Base-by-base conservation (phyloP, 2,329 filamentous ascomycete species). In the Neopestalotiopsis clavispora region DNA sequence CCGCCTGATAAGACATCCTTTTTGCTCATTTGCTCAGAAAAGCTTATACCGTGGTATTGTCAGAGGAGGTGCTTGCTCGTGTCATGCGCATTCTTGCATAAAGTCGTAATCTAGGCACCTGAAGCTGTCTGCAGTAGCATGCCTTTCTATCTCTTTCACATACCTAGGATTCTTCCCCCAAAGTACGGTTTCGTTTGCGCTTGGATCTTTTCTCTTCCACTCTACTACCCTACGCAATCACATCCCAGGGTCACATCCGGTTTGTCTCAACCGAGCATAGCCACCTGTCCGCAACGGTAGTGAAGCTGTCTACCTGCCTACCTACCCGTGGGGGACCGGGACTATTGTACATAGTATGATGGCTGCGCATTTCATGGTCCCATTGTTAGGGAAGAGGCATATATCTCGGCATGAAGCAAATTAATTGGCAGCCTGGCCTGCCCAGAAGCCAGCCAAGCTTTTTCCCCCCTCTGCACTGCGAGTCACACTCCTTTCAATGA, bases 221-320 rank as follows among this genome's bases (percentile, higher is more conserved):
- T 52, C n/a, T 52, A 52, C 45, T 52, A 52, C 45, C 45, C 45
- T 52, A 52, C 45, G 45, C 17, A 52, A n/a, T 7, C 34, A 38
- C 23, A 38, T 38, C 45, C 45, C 45, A 20, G 45, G 45, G 45
- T 52, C 20, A 20, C 45, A 52, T 52, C 45, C 45, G 45, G 45
- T 52, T 52, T 52, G 45, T 52, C 17, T 52, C 45, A 52, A 52
- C 45, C 45, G 45, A 52, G 45, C 45, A 52, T 52, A 52, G 45
- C 45, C 45, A 52, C 45, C 20, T 52, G 45, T 52, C 45, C 45
- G 45, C 45, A 52, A 52, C n/a, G n/a, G 45, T 52, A 52, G 34
- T 38, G 20, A 52, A n/a, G 45, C 9, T 20, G 45, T 9, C 20
- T 17, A n/a, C 45, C 45, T 17, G 20, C 9, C 9, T 20, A 17